Conservation (phyloP, 805 yeast species). For the Torulaspora microellipsoides region DNA sequence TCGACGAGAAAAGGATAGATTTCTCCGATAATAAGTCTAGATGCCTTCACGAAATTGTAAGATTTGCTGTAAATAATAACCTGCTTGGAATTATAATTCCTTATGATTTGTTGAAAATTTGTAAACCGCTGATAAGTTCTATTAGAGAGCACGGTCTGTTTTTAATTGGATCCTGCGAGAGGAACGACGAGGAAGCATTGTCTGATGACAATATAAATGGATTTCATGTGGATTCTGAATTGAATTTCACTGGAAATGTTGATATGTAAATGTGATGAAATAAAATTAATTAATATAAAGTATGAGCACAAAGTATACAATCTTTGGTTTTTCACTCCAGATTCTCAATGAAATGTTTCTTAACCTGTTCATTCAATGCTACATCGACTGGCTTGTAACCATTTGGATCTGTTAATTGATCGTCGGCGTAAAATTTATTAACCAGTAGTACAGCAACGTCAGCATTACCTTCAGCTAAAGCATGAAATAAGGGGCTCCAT, state of each 20-base stretch:
- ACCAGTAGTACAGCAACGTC: slow-evolving; percentile 64
- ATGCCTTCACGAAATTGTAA: slow-evolving; percentile 76
- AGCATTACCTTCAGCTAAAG: slow-evolving; percentile 83
- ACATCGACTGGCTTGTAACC: slow-evolving; percentile 54
- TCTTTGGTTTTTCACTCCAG: not conserved
- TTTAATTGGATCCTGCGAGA: slow-evolving; percentile 59
- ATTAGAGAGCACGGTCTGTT: slow-evolving; percentile 79
- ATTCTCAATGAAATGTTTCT: slow-evolving; percentile 33
- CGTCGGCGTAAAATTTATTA: slow-evolving; percentile 60
- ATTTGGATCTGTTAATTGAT: slow-evolving; percentile 40
- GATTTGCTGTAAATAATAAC: slow-evolving; percentile 76
- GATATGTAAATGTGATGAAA: slow-evolving; percentile 7
- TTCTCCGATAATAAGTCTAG: slow-evolving; percentile 36
- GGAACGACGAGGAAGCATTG: slow-evolving; percentile 14
- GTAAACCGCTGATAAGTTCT: slow-evolving; percentile 69
- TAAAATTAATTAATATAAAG: too few species aligned
- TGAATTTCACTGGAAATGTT: slow-evolving; percentile 21
- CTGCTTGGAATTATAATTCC: slow-evolving; percentile 81
- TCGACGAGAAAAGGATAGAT: slow-evolving; percentile 11
- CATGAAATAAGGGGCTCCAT: slow-evolving; percentile 87
- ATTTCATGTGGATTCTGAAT: slow-evolving; percentile 16
- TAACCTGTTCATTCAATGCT: slow-evolving; percentile 50
- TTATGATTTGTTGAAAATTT: slow-evolving; percentile 59
- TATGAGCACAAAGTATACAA: not conserved
- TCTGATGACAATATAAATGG: slow-evolving; percentile 26